A percentile compares a stretch with the other conserved stretches of the same genome.
Conservation (phyloP, 169 alveolate species). For the Blepharisma undulans region DNA sequence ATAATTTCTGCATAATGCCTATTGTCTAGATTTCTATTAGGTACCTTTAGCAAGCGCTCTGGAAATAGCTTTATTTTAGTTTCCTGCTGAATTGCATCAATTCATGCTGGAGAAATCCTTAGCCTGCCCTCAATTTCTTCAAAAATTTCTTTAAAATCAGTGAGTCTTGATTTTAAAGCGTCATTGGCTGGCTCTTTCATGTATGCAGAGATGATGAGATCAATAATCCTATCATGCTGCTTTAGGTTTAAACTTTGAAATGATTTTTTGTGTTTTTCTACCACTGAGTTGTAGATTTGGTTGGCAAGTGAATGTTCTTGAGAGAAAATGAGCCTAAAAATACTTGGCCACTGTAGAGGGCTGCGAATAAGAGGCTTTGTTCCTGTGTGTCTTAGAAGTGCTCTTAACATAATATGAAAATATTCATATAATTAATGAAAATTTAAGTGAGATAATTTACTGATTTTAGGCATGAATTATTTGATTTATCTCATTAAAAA, state of each 20-base stretch:
- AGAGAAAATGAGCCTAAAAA: background rate
- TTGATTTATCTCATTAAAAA: background rate
- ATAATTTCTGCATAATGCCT: conserved; percentile 4
- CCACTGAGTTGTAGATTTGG: background rate
- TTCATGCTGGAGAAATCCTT: background rate
- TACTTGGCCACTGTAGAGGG: background rate
- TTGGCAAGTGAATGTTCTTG: background rate
- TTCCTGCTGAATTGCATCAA: conserved; percentile 17
- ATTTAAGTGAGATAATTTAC: background rate
- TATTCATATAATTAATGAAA: background rate
- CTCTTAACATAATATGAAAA: background rate
- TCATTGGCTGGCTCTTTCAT: background rate
- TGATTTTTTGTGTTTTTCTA: background rate
- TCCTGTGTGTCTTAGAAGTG: background rate
- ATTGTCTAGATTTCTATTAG: background rate
- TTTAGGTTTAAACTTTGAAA: background rate
- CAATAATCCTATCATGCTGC: background rate
- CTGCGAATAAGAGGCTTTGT: background rate
- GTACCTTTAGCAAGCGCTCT: background rate
- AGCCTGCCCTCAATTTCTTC: background rate
- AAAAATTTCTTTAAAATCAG: background rate
- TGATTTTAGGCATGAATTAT: background rate
- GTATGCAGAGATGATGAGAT: background rate
- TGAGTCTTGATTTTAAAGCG: background rate
- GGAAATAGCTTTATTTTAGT: background rate